These are phyloP conservation scores for Colletotrichum ledebouriae DNA, from an alignment of 2,329 filamentous ascomycete species.

Conservation along the genomic window DNA sequence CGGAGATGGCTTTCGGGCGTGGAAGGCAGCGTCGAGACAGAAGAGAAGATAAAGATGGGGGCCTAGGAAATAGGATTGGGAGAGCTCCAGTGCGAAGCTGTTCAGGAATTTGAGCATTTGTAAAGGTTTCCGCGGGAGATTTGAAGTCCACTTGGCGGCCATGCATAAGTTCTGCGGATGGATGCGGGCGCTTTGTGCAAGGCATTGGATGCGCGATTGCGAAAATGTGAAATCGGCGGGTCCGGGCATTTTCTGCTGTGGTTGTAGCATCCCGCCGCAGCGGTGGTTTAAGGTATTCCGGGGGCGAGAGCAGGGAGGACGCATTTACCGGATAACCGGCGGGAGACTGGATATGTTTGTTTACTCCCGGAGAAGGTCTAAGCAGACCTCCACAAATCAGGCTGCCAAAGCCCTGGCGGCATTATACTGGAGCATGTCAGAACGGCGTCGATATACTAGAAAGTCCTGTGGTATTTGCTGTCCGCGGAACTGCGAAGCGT, in stretches of 20 bases:
- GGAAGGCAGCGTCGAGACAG: background rate
- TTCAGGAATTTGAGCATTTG: constrained; percentile 1
- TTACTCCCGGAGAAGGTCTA: background rate
- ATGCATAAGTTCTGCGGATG: background rate
- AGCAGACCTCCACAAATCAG: constrained; percentile 9
- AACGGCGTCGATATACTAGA: background rate
- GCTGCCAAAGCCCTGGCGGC: background rate
- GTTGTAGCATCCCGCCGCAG: background rate
- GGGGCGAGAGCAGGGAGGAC: background rate
- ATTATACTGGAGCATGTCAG: background rate
- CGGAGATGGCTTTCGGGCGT: background rate
- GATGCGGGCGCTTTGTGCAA: background rate
- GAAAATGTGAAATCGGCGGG: background rate
- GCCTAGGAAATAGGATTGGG: constrained; percentile 2
- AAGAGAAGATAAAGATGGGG: background rate
- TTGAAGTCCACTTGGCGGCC: constrained; percentile 15
- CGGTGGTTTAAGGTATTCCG: constrained; percentile 14
- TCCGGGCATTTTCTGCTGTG: background rate
- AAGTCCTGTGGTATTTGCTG: background rate
- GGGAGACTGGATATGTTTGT: constrained; percentile 1
- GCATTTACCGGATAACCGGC: constrained; percentile 8
- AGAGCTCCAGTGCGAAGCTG: background rate
- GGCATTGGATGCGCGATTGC: background rate
- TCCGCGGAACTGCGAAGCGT: background rate
- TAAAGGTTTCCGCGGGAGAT: constrained; percentile 4